Evolutionary conservation across 352 stramenopile species (phyloP).

Genomic region (Phytopythium vexans): DNA sequence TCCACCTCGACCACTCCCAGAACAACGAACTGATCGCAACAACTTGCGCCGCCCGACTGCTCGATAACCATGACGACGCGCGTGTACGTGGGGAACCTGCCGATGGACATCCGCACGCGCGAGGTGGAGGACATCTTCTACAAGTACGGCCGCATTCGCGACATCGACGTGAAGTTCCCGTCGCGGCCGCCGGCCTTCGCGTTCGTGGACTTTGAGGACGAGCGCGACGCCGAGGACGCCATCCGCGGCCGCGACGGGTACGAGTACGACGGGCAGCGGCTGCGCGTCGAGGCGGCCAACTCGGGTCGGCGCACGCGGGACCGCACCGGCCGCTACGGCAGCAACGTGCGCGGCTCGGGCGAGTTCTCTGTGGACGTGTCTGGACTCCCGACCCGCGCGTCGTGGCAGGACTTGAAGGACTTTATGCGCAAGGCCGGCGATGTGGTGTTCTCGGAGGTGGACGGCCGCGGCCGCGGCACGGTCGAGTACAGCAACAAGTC

Average conservation of each 20-base stretch:
- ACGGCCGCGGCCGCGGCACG: slow-evolving; percentile 56
- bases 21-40: slow-evolving; percentile 6
- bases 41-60: neutral
- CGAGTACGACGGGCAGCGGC: slow-evolving; percentile 50
- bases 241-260: slow-evolving; percentile 49
- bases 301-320: slow-evolving; percentile 20
- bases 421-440: slow-evolving; percentile 64
- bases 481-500: slow-evolving; percentile 69
- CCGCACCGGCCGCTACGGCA: slow-evolving; percentile 21
- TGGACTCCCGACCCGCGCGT: slow-evolving; percentile 50
- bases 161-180: slow-evolving; percentile 72
- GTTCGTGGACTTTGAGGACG: slow-evolving; percentile 74
- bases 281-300: slow-evolving; percentile 60
- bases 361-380: slow-evolving; percentile 56
- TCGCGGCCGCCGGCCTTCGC: slow-evolving; percentile 55
- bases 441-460: slow-evolving; percentile 66
- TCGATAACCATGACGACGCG: slow-evolving; percentile 29
- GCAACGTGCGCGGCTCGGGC: slow-evolving; percentile 50
- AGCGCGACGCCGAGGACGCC: slow-evolving; percentile 64
- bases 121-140: slow-evolving; percentile 78
- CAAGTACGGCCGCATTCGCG: slow-evolving; percentile 63
- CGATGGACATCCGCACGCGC: slow-evolving; percentile 64
- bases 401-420: slow-evolving; percentile 71
- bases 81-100: slow-evolving; percentile 74
- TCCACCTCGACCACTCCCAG: neutral